A percentile compares a stretch with the other conserved stretches of the same genome.
Conservation (phyloP, 768 basidiomycete genomes). For the Tulasnella sp. region DNA sequence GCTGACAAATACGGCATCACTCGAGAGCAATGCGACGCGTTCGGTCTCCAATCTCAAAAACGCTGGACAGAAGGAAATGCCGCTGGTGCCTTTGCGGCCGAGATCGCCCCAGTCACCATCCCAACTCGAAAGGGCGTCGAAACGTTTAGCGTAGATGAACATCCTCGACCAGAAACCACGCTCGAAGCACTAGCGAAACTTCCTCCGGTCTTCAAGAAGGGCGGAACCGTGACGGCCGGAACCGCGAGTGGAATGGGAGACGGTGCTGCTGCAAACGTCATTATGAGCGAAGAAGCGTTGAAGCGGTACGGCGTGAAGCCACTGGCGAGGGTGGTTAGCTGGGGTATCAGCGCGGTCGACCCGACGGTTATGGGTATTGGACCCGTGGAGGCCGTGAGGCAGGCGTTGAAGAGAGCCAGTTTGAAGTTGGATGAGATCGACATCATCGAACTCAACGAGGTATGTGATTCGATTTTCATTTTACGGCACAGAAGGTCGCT, state of each 20-base stretch:
- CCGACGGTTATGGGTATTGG: constrained; percentile 45
- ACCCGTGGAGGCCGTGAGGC: constrained; percentile 38
- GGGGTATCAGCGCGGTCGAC: constrained; percentile 42
- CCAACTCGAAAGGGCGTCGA: constrained; percentile 26
- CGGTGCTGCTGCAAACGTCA: constrained; percentile 43
- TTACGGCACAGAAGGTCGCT: no score
- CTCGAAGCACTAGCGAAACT: constrained; percentile 38
- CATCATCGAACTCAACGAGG: constrained; percentile 40
- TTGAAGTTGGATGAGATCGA: constrained; percentile 40
- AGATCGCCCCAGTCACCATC: constrained; percentile 31
- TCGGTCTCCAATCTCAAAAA: constrained; percentile 40
- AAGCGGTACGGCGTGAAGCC: constrained; percentile 40
- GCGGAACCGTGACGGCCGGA: constrained; percentile 41
- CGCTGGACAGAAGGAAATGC: constrained; percentile 36
- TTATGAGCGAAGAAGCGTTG: constrained; percentile 40
- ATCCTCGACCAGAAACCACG: constrained; percentile 41
- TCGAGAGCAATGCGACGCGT: constrained; percentile 41
- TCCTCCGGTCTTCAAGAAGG: constrained; percentile 39
- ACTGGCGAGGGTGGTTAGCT: constrained; percentile 40
- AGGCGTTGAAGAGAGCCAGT: constrained; percentile 33
- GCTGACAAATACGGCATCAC: constrained; percentile 43
- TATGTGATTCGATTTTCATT: not conserved
- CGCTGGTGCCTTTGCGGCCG: constrained; percentile 30
- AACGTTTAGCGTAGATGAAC: constrained; percentile 37
- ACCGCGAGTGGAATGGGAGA: constrained; percentile 43